phyloP scores from a whole-genome alignment of 73 alveolate species.

The Symbiodinium pilosum region DNA sequence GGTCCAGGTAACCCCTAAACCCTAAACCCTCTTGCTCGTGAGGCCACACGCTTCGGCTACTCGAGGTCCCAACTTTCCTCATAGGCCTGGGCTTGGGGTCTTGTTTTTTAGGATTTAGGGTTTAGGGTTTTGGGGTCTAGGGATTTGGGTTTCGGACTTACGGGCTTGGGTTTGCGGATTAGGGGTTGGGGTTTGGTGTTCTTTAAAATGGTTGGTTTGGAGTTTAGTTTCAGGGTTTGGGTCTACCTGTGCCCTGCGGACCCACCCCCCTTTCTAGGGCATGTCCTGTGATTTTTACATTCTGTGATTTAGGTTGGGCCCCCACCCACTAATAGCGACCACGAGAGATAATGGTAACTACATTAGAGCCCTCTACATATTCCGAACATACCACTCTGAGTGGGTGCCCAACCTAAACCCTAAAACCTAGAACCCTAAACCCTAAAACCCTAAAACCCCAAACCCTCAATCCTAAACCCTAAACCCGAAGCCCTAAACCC shows the following conservation, averaged over 20 bases:
- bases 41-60: conserved; percentile 96
- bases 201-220: neutral
- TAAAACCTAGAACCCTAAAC: too few relatives aligned
- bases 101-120: neutral
- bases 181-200: neutral
- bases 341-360: too few relatives aligned
- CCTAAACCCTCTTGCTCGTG: neutral
- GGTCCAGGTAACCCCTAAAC: neutral
- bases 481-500: neutral
- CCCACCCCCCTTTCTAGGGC: too few relatives aligned
- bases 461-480: neutral
- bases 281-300: too few relatives aligned
- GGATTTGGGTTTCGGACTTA: neutral
- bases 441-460: too few relatives aligned
- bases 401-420: too few relatives aligned
- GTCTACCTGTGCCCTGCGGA: too few relatives aligned
- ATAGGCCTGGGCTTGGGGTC: neutral
- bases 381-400: too few relatives aligned
- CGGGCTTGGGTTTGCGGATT: neutral
- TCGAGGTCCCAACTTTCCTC: conserved; percentile 86
- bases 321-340: too few relatives aligned
- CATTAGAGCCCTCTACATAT: too few relatives aligned
- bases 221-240: too few relatives aligned
- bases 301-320: too few relatives aligned
- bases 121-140: neutral